These are phyloP conservation scores for Cladophialophora chaetospira DNA, from an alignment of 2,329 filamentous ascomycete genomes.

Conservation along the genomic window DNA sequence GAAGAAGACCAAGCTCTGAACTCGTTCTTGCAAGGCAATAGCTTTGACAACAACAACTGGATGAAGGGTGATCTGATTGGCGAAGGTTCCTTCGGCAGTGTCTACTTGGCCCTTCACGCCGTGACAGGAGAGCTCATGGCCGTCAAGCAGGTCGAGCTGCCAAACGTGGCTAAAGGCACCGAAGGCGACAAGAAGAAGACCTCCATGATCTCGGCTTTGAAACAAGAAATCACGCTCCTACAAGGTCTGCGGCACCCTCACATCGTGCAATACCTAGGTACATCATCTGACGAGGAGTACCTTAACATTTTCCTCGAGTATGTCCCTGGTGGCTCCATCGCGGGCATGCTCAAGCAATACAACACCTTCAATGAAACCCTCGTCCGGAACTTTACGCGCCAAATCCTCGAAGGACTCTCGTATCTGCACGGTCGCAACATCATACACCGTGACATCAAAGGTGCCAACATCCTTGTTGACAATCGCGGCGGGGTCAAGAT, in stretches of 20 bases:
- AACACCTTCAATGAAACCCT: conserved; percentile 90
- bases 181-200: conserved; percentile 90
- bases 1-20: conserved; percentile 86
- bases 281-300: conserved; percentile 84
- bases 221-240: conserved; percentile 91
- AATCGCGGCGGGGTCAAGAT: conserved; percentile 99
- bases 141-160: conserved; percentile 96
- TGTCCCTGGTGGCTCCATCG: conserved; percentile 93
- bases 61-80: conserved; percentile 99
- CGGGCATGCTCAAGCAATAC: conserved; percentile 98
- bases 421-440: conserved; percentile 95
- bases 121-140: conserved; percentile 97
- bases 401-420: conserved; percentile 88
- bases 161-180: conserved; percentile 73
- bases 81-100: conserved; percentile 93
- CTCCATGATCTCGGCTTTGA: conserved; percentile 95
- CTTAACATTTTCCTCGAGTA: conserved; percentile 99
- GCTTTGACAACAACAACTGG: conserved; percentile 97
- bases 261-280: conserved; percentile 97
- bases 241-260: conserved; percentile 94
- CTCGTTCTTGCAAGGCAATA: conserved; percentile 88
- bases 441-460: conserved; percentile 98
- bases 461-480: conserved; percentile 96
- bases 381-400: conserved; percentile 93
- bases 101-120: conserved; percentile 91